A percentile compares a stretch with the other conserved stretches of the same genome.
These are phyloP conservation scores for Lentinula novae-zelandiae DNA, from an alignment of 1,284 basidiomycete species.

Conservation along the genomic window DNA sequence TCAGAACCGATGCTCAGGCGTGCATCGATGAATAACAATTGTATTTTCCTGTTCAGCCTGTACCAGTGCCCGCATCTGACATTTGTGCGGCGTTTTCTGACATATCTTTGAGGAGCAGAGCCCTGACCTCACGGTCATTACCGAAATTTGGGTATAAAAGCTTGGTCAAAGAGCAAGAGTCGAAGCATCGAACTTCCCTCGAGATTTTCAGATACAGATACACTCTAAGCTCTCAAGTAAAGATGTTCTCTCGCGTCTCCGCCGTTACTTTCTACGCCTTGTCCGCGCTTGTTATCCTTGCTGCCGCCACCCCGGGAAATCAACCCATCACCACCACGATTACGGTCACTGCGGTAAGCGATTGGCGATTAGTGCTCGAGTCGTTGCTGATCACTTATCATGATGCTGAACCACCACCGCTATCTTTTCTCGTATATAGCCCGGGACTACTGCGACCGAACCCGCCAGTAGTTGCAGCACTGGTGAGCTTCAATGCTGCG, in stretches of 20 bases:
- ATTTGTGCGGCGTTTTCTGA: background rate
- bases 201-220: background rate
- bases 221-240: background rate
- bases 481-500: slow-evolving; percentile 21
- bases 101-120: background rate
- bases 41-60: background rate
- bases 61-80: background rate
- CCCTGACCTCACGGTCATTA: background rate
- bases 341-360: slow-evolving; percentile 4
- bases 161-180: background rate
- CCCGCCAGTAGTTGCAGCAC: slow-evolving; percentile 23
- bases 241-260: slow-evolving; percentile 25
- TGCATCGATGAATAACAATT: background rate
- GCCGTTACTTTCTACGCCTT: slow-evolving; percentile 20
- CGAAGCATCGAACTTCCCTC: background rate
- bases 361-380: too few species aligned
- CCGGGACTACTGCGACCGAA: background rate
- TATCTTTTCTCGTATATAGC: background rate
- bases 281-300: slow-evolving; percentile 24
- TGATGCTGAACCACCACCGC: background rate
- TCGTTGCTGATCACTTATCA: background rate
- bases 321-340: background rate
- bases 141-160: background rate
- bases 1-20: too few species aligned
- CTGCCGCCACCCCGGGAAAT: slow-evolving; percentile 20